These are phyloP conservation scores for Capsella bursapastoris DNA, from an alignment of 345 rosid species.

Conservation along the genomic window DNA sequence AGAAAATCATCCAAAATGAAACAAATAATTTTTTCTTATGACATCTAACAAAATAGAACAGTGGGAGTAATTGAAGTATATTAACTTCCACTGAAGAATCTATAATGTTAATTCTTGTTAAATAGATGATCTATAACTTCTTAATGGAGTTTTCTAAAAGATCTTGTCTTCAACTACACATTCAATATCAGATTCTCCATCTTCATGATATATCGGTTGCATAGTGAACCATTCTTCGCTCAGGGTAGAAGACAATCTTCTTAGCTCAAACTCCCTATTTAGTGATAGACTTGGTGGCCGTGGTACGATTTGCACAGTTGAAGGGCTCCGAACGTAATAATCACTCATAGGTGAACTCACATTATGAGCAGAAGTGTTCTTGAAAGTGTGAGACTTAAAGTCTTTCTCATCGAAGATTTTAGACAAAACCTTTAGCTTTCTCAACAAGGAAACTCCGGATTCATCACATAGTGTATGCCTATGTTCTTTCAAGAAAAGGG, in stretches of 20 bases:
- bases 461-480: conserved; percentile 6
- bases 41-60: no score
- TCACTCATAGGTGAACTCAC: conserved; percentile 34
- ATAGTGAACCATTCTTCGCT: conserved; percentile 5
- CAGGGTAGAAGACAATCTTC: conserved; percentile 12
- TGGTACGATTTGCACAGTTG: conserved; percentile 19
- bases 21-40: no score
- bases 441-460: conserved; percentile 42
- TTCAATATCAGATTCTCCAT: conserved; percentile 27
- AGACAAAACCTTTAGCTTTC: conserved; percentile 31
- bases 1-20: no score
- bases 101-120: not conserved
- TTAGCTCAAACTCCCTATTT: conserved; percentile 32
- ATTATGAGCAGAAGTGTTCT: conserved; percentile 25
- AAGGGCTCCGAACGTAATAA: conserved; percentile 19
- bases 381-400: conserved; percentile 42
- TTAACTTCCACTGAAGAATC: not conserved
- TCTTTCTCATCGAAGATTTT: conserved; percentile 49
- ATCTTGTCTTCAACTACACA: not conserved
- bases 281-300: conserved; percentile 26
- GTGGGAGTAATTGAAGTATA: no score
- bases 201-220: conserved; percentile 12
- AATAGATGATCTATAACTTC: not conserved
- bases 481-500: conserved; percentile 31
- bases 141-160: not conserved